Evolutionary conservation across 2,329 filamentous ascomycete species (phyloP).

Genomic region (Beauveria asiatica): DNA sequence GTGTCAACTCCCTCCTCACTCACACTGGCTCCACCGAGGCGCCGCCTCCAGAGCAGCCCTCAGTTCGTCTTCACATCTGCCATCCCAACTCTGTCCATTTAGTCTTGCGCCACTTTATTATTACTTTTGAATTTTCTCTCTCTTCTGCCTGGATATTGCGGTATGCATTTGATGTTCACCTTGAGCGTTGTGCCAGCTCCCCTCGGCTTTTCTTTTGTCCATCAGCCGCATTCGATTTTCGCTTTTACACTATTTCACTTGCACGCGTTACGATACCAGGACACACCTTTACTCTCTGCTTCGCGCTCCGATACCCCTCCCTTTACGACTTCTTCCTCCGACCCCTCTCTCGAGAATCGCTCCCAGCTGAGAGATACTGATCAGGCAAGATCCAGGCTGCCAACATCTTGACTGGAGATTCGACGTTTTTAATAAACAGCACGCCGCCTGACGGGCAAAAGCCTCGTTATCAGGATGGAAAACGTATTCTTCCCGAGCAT

Average conservation of each 20-base stretch:
- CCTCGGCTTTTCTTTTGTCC: not conserved
- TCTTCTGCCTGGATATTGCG: not conserved
- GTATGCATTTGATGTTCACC: not conserved
- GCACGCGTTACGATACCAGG: not conserved
- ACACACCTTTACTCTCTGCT: not conserved
- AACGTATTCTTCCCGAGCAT: not conserved
- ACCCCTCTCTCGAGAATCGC: no score
- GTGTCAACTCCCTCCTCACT: no score
- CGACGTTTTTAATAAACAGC: no score
- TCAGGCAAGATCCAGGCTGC: no score
- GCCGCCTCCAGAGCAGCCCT: not conserved
- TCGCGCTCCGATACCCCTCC: not conserved
- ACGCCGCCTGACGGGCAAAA: not conserved
- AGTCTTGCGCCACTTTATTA: not conserved
- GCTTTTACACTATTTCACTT: not conserved
- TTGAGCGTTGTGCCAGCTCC: not conserved
- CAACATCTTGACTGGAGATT: no score
- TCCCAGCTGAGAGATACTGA: no score
- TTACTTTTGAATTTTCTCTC: not conserved
- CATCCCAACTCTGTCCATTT: not conserved
- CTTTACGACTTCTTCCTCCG: no score
- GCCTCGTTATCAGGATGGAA: not conserved
- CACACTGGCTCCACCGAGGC: not conserved
- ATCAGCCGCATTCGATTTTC: not conserved
- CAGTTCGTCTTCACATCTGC: conserved; percentile 2